A percentile compares a stretch with the other conserved stretches of the same genome.
phyloP scores from a whole-genome alignment of 2,329 filamentous ascomycete genomes.

The Xylaria digitata region DNA sequence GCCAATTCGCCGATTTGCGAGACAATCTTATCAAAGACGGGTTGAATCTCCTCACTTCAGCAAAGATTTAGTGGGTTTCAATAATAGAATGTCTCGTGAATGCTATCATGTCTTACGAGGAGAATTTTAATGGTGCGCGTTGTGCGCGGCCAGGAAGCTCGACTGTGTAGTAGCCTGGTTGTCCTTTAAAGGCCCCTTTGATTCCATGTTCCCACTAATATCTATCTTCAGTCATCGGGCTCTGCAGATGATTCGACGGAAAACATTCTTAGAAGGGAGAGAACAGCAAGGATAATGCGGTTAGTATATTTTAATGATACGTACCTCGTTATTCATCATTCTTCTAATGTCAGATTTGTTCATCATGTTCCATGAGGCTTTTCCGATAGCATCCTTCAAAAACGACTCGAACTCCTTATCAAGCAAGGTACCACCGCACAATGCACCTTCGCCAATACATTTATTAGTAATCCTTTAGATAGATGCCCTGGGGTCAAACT shows the following conservation, averaged over 20 bases:
- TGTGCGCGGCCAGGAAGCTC: constrained; percentile 24
- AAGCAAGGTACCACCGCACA: constrained; percentile 34
- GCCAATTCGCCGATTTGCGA: constrained; percentile 22
- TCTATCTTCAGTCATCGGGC: background rate
- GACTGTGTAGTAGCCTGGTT: constrained; percentile 12
- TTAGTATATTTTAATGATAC: background rate
- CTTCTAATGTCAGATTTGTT: constrained; percentile 18
- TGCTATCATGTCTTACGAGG: constrained; percentile 13
- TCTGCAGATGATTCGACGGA: background rate
- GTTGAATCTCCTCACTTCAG: constrained; percentile 23
- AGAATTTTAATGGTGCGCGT: constrained; percentile 6
- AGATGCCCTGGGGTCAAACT: background rate
- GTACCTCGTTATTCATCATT: constrained; percentile 35
- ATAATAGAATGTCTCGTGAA: background rate
- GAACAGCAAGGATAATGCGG: too few relatives aligned
- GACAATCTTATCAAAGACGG: constrained; percentile 28
- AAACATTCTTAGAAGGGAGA: background rate
- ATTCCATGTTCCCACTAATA: constrained; percentile 37
- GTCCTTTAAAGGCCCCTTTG: constrained; percentile 26
- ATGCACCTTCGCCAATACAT: constrained; percentile 9
- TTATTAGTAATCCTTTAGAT: background rate
- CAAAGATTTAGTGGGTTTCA: background rate
- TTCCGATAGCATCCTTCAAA: constrained; percentile 20
- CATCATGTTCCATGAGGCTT: constrained; percentile 19
- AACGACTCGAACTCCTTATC: constrained; percentile 31